Evolutionary conservation across 257 asterid species (phyloP), one percentile per base, ranked within the genome.

Genomic region (Fraxinus pennsylvanica): DNA sequence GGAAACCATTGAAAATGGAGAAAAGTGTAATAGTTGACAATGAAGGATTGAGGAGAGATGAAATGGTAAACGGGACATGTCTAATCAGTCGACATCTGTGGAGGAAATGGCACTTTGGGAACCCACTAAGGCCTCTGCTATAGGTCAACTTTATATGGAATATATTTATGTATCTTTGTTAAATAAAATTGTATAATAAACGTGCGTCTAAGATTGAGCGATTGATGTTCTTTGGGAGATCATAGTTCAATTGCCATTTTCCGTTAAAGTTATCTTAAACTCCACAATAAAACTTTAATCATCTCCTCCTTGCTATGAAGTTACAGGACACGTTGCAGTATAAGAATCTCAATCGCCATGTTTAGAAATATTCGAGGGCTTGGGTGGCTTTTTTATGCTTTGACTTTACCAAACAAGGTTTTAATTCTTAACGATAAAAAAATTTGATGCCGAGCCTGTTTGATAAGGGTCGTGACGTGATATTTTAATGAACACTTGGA

Each of bases 1-100:
- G 27, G 69, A 63, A 25, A 25, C 35, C 69, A 63, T 22, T 63
- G 69, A 63, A 63, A 25, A 25, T 63, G 69, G 69, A 63, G 69
- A 63, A 63, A 25, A 35, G 27, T 2, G 69, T 25, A 63, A 59
- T 27, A 63, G 69, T 63, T 25, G 19, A 63, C 69, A 63, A 63
- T 10, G 17, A 63, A 63, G 6, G 15, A 6, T 63, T n/a, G 68
- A 21, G 29, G 33, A 21, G 33, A 61, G 12, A 22, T 61, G 14
- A 9, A 22, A 21, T 22, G 25, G 25, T 3, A 21, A 61, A 59
- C 33, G 68, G 9, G 69, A 63, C 69, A 10, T 2, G 19, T 63
- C 69, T 32, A 25, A 25, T 63, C 69, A 63, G 17, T 25, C 4
- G 35, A 63, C 35, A 3, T 63, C 12, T 25, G 69, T 27, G 35